Evolutionary conservation across 805 yeast genomes (phyloP), one percentile per base, ranked within the genome.

Genomic region (Suhomyces sp.): DNA sequence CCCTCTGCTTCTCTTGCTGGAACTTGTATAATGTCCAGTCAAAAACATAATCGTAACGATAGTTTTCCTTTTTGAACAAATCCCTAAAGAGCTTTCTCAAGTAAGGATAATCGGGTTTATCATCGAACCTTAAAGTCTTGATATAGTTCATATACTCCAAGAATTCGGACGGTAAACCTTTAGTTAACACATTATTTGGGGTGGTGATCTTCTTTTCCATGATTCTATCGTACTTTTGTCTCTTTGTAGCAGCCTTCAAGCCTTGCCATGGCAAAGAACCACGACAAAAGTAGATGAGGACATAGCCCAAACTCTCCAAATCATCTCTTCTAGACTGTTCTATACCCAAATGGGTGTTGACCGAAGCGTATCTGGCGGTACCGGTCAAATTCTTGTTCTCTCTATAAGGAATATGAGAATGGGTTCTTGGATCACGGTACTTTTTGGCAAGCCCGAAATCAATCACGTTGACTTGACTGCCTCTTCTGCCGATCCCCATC

Each of bases 261-360:
- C 99, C 99, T 73, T 93, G 99, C 99, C 99, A 93, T 50, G 99
- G 99, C 63, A 93, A 82, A 15, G 96, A 87, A 43, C 99, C 98
- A 53, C 96, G 84, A 71, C 96, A 87, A 68, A 93, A 94, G 73
- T 93, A 93, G 61, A 93, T 89, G 61, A 94, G 79, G 49, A 93
- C 97, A 67, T 93, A 93, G 47, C 97, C 98, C 64, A 93, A 80
- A 55, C 94, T 86, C 74, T 94, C 99, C 62, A 93, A 80, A 69
- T 93, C 99, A 72, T 93, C 99, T 69, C 99, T 84, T 76, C 99
- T 85, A 61, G 91, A 85, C 73, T 93, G 99, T 69, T 93, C 99
- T 60, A 93, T 88, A 51, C 99, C 99, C 68, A 94, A 77, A 73
- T 93, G 99, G 33, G 99, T 93, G 72, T 92, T 93, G 60, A 94